phyloP scores from a whole-genome alignment of 495 filamentous ascomycete genomes.

The Neurospora sp. region DNA sequence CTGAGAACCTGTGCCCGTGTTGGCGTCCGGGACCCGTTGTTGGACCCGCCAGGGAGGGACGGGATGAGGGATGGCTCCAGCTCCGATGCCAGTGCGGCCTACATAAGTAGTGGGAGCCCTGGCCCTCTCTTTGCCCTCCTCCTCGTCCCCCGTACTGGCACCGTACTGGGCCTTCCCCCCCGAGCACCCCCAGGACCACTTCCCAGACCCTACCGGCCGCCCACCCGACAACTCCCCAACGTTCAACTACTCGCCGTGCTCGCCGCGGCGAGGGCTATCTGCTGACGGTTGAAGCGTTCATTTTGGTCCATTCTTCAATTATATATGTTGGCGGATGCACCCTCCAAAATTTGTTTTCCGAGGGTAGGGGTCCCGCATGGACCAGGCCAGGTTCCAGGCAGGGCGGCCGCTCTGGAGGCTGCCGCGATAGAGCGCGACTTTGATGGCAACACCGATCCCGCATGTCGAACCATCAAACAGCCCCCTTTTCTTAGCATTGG shows the following conservation, averaged over 20 bases:
- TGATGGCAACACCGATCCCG: not conserved
- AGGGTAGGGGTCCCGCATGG: slow-evolving; percentile 23
- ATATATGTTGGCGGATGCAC: slow-evolving; percentile 7
- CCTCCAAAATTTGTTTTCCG: slow-evolving; percentile 13
- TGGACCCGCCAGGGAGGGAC: slow-evolving; percentile 23
- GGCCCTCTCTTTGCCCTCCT: slow-evolving; percentile 6
- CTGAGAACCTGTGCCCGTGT: not conserved
- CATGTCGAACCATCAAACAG: not conserved
- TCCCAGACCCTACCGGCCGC: slow-evolving; percentile 6
- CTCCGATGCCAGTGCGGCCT: slow-evolving; percentile 17
- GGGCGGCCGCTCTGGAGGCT: not conserved
- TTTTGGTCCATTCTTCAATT: slow-evolving; percentile 12
- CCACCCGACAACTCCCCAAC: slow-evolving; percentile 8
- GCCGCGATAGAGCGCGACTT: not conserved
- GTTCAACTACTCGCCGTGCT: slow-evolving; percentile 25
- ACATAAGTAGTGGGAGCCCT: not conserved
- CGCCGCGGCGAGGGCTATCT: slow-evolving; percentile 15
- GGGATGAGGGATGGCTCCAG: slow-evolving; percentile 11
- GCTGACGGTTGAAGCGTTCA: slow-evolving; percentile 8
- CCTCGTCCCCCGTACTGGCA: slow-evolving; percentile 10
- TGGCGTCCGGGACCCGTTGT: slow-evolving; percentile 2
- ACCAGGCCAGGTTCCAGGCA: slow-evolving; percentile 1
- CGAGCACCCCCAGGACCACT: slow-evolving; percentile 17
- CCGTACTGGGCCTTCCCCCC: slow-evolving; percentile 6
- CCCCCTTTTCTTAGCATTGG: not conserved